phyloP scores from a whole-genome alignment of 1,284 basidiomycete genomes.

The Naganishia sp. region DNA sequence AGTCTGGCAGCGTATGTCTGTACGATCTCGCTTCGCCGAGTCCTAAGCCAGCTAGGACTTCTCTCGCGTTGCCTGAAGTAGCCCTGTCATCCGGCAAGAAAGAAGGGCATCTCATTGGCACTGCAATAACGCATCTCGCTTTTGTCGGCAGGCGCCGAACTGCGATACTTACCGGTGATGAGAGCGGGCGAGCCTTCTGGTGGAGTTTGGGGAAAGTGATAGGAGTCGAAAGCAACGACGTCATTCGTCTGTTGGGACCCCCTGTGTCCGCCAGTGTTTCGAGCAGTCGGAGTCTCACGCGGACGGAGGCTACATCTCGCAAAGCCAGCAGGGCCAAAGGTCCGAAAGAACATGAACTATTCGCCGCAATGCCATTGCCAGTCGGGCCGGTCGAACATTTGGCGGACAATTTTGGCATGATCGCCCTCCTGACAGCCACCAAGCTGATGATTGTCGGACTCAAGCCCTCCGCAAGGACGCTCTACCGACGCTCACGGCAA shows the following conservation, averaged over 20 bases:
- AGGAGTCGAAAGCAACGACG: conserved; percentile 93
- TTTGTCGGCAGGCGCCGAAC: conserved; percentile 96
- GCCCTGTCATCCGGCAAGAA: conserved; percentile 74
- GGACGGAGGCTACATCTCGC: conserved; percentile 3
- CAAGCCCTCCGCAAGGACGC: conserved; percentile 88
- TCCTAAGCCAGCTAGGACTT: conserved; percentile 51
- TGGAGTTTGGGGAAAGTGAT: conserved; percentile 93
- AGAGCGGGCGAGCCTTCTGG: conserved; percentile 89
- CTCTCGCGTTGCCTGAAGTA: conserved; percentile 43
- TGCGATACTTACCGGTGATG: conserved; percentile 87
- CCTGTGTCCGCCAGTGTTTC: conserved; percentile 60
- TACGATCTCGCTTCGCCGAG: conserved; percentile 75
- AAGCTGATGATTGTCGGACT: conserved; percentile 93
- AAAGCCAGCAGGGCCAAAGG: conserved; percentile 31
- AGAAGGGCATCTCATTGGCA: conserved; percentile 88
- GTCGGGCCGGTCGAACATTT: conserved; percentile 73
- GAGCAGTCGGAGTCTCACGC: background rate
- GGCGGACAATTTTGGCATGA: conserved; percentile 79
- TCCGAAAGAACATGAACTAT: conserved; percentile 36
- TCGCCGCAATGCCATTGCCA: conserved; percentile 59
- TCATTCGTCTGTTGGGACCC: conserved; percentile 81
- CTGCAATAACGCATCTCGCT: conserved; percentile 78
- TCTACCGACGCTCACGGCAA: conserved; percentile 77
- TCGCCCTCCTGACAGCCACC: conserved; percentile 82
- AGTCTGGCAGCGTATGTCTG: conserved; percentile 79